Base-by-base conservation (phyloP, 2,329 filamentous ascomycete species). In the Lachnellula hyalina region DNA sequence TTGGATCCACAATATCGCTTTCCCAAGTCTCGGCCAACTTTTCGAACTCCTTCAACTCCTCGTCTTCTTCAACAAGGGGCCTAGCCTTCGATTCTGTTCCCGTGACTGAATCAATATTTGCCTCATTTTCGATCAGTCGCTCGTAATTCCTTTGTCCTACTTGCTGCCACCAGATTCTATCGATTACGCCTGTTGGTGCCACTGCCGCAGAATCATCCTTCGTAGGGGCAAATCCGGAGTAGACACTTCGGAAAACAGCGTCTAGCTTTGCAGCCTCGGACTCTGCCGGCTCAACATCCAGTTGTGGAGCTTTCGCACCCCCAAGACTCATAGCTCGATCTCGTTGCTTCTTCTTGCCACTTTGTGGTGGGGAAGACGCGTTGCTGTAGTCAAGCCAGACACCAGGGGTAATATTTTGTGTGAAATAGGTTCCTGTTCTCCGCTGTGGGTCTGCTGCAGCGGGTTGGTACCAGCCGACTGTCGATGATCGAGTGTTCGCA, bases 191-290 rank as follows among this genome's bases (percentile, higher is more conserved):
- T 1, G 85, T 83, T 0, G 89, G 82, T 3, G 90, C 76, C 54
- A 91, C 76, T 5, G 89, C 86, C 12, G 79, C 82, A 3, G 86
- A 80, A 66, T 92, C 85, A 68, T 93, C 89, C 63, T 82, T 85
- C 50, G 81, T 84, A 0, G 89, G 89, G 5, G 89, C 89, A 68
- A 92, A 93, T 65, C 86, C 88, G 0, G 87, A 90, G 69, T 91
- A 93, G 1, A 85, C 88, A 52, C 86, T 83, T 32, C 87, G 80
- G 66, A 92, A 93, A 9, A 92, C 73, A 0, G 85, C 79, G 62
- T 92, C 88, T 71, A 90, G 82, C 67, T 87, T 86, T 3, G 82
- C 80, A 63, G 82, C 75, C 65, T 87, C 78, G 1, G 81, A 67
- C 60, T 85, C 82, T 1, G 73, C 72, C 23, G 61, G 32, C 55